phyloP scores from a whole-genome alignment of 2,329 filamentous ascomycete genomes.

The Xylariaceae sp. region DNA sequence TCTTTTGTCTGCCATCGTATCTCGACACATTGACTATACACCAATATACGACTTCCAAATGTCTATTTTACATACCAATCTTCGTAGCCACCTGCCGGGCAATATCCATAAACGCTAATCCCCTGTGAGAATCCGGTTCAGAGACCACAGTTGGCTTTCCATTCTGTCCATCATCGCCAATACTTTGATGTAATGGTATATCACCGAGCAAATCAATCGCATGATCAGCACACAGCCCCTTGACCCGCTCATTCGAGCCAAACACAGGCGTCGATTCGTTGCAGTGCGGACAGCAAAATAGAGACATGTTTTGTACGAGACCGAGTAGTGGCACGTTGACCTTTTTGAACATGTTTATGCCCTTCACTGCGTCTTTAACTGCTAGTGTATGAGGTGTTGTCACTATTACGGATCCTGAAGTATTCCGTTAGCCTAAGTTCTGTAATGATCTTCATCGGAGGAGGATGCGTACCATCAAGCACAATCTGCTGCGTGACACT shows the following conservation, averaged over 20 bases:
- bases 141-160: constrained; percentile 89
- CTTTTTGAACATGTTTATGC: constrained; percentile 88
- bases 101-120: constrained; percentile 67
- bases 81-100: constrained; percentile 52
- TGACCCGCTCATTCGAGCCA: constrained; percentile 61
- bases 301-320: constrained; percentile 87
- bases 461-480: constrained; percentile 61
- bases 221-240: constrained; percentile 65
- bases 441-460: not conserved
- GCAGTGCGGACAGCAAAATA: constrained; percentile 78
- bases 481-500: constrained; percentile 94
- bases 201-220: constrained; percentile 80
- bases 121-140: constrained; percentile 72
- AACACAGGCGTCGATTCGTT: constrained; percentile 72
- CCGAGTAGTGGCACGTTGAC: constrained; percentile 78
- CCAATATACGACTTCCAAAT: too few species aligned
- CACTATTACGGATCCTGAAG: constrained; percentile 71
- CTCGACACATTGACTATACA: too few species aligned
- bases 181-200: constrained; percentile 79
- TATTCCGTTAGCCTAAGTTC: constrained; percentile 8
- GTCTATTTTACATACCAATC: constrained; percentile 34
- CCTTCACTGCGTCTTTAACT: constrained; percentile 85
- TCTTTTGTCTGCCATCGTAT: too few species aligned
- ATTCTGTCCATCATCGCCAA: constrained; percentile 81
- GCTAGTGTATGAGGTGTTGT: constrained; percentile 93